Evolutionary conservation across 2,329 filamentous ascomycete genomes (phyloP), one percentile per base, ranked within the genome.

Genomic region (Fusarium metavorans): DNA sequence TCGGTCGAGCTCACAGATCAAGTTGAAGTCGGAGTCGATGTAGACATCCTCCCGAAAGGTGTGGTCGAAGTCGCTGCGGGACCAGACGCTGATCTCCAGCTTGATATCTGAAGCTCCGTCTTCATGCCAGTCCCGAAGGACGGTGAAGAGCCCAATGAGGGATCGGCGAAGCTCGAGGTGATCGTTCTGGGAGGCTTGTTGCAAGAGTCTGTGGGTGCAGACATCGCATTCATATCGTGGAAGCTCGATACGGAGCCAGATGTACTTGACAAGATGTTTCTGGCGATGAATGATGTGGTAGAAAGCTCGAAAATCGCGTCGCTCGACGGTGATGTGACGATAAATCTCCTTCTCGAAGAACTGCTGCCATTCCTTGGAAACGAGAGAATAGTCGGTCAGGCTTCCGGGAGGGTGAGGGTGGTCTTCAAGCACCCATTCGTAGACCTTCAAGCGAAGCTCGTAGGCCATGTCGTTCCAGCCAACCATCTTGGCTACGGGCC

Each of bases 281-380:
- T 50, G 58, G 9, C 37, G 20, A n/a, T 27, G 48, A 18, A 56
- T 30, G 20, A 23, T 4, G 2, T 11, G 20, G 18, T 67, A 10
- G 14, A 67, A 37, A 20, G 34, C 34, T 20, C 14, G 13, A 6
- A 64, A 13, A 18, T 35, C 27, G 14, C 39, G 30, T 9, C 9
- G 39, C 23, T 32, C 54, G 16, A 67, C 23, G 8, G 59, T 67
- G 10, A 67, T 50, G 25, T 39, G 65, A 18, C 39, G 37, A 25
- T 64, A 67, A 10, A 64, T 57, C 11, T 20, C 18, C 48, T 50
- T 67, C 35, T 67, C 65, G 32, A 67, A 67, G 27, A 48, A 39
- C 2, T 18, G 9, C 18, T 58, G 65, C 59, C 59, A 67, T 18
- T 50, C 25, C 25, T 50, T 56, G 48, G 32, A 58, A 4, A 67